phyloP scores from a whole-genome alignment of 2,329 filamentous ascomycete species.

The Phialophora tarda region DNA sequence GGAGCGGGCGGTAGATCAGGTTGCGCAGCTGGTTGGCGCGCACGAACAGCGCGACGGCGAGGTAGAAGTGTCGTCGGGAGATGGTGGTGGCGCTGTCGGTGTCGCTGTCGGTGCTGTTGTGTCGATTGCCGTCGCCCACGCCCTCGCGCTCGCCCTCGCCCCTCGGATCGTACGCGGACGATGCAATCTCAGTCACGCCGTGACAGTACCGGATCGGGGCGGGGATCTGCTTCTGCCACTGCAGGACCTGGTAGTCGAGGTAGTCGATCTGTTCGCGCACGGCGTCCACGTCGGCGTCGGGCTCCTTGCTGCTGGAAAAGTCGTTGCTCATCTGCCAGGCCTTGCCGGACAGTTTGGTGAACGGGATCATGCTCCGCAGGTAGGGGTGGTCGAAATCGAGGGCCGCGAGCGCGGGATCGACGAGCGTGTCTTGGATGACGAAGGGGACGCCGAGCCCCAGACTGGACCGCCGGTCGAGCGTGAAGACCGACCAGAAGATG shows the following conservation, averaged over 20 bases:
- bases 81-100: too few species aligned
- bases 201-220: slow-evolving; percentile 10
- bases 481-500: slow-evolving; percentile 24
- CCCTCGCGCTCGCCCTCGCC: too few species aligned
- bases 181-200: slow-evolving; percentile 1
- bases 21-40: slow-evolving; percentile 22
- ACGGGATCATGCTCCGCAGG: slow-evolving; percentile 19
- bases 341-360: slow-evolving; percentile 22
- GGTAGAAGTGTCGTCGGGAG: slow-evolving; percentile 8
- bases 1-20: slow-evolving; percentile 24
- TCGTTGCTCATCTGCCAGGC: slow-evolving; percentile 26
- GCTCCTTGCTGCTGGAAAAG: slow-evolving; percentile 1
- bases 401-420: slow-evolving; percentile 9
- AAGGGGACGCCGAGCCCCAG: slow-evolving; percentile 22
- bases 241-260: slow-evolving; percentile 21
- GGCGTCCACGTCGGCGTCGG: slow-evolving; percentile 46
- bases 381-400: slow-evolving; percentile 19
- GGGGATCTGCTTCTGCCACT: slow-evolving; percentile 24
- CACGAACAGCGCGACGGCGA: slow-evolving; percentile 18
- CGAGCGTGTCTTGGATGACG: slow-evolving; percentile 20
- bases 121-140: too few species aligned
- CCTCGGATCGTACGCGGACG: too few species aligned
- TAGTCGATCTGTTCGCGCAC: slow-evolving; percentile 73
- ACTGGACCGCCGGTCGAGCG: slow-evolving; percentile 21
- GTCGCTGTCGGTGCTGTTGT: not conserved